A percentile compares a stretch with the other conserved stretches of the same genome.
Conservation (phyloP, 306 rosid genomes). For the Cicer yamashitae region DNA sequence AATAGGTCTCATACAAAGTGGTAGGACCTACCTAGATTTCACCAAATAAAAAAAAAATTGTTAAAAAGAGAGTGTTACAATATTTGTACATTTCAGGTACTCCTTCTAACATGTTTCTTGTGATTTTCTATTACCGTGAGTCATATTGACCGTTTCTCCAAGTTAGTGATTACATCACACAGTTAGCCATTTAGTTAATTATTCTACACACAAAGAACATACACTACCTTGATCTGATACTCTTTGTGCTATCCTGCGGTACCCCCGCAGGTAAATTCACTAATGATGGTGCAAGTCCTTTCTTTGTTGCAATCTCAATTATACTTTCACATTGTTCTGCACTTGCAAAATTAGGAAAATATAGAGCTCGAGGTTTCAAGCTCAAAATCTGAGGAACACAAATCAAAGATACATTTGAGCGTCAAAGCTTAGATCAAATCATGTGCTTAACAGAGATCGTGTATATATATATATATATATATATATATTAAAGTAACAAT, state of each 20-base stretch:
- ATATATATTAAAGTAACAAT: neutral
- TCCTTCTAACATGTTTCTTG: neutral
- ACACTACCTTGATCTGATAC: conserved; percentile 82
- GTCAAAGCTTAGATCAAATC: conserved; percentile 33
- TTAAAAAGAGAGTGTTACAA: too few relatives aligned
- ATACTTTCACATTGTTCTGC: conserved; percentile 75
- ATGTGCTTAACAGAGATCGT: conserved; percentile 1
- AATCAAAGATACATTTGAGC: conserved; percentile 26
- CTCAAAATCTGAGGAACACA: conserved; percentile 71
- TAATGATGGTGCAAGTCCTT: conserved; percentile 65
- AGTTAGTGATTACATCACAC: conserved; percentile 9
- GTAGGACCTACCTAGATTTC: too few relatives aligned
- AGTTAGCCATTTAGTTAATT: conserved; percentile 11
- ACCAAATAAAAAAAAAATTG: too few relatives aligned
- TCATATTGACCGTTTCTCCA: conserved; percentile 2
- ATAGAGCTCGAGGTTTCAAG: conserved; percentile 81
- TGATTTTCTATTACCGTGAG: neutral
- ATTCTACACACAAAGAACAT: conserved; percentile 19
- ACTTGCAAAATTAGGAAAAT: conserved; percentile 90
- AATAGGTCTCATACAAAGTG: too few relatives aligned
- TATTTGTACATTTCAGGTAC: too few relatives aligned
- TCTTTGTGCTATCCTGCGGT: conserved; percentile 60
- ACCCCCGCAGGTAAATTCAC: conserved; percentile 77
- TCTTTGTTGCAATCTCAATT: conserved; percentile 56
- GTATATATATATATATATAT: too few relatives aligned